Evolutionary conservation across 2,329 filamentous ascomycete species (phyloP), one percentile per base, ranked within the genome.

Genomic region (Talaromyces sp.): DNA sequence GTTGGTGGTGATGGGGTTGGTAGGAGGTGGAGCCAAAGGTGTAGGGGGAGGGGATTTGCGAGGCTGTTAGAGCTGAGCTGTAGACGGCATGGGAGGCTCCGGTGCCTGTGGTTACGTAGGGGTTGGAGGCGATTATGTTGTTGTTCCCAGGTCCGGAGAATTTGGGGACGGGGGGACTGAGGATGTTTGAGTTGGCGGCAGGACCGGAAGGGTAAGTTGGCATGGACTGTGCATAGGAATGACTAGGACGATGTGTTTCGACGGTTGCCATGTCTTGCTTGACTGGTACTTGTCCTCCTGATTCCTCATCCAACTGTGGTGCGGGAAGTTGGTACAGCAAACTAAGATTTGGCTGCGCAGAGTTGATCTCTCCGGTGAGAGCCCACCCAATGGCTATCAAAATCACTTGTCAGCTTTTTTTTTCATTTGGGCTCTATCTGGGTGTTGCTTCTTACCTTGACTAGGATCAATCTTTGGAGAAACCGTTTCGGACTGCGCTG

Each of bases 311-410:
- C 2, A 58, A n/a, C 13, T 74, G 74, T 1, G 71, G 64, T 25
- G 80, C 79, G 65, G 83, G 75, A 70, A 85, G 88, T 67, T 91
- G 88, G 74, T 92, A 96, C 73, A 96, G 86, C 64, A 94, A 85
- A 0, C 92, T 93, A 4, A 96, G 80, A 72, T 91, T 95, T 0
- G 92, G 92, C 68, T 88, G 93, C 1, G 91, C 90, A 3, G 91
- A 95, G 72, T 96, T 92, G 63, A 91, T 93, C 1, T 90, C 94
- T 15, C 92, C 92, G 0, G 92, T 92, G n/a, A 96, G 79, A 7
- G 91, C 93, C 90, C 91, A 96, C 1, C 91, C 92, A 66, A 96
- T 91, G 0, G 87, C 85, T 84, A 59, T 19, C 67, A 63, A 17
- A 81, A 82, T 8, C 81, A 79, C 10, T 45, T 65, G 65, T 67